Evolutionary conservation across 129 eudicot genomes (phyloP).

Genomic region (Dittrichia graveolens): DNA sequence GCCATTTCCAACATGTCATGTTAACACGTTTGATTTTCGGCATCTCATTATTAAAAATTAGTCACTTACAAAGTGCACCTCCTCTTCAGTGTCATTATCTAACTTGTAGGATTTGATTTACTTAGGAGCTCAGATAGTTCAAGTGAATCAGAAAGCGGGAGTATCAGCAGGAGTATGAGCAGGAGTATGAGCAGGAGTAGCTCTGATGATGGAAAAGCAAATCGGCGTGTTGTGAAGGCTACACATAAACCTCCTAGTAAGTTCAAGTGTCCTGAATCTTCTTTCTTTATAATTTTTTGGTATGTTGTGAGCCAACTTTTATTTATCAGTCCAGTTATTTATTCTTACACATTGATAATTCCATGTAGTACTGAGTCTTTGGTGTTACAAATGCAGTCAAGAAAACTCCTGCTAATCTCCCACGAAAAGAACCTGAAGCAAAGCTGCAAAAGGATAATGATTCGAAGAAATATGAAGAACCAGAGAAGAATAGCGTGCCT

Average conservation of each 20-base stretch:
- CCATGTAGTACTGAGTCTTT: neutral
- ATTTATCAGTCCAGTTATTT: neutral
- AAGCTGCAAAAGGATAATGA: conserved; percentile 45
- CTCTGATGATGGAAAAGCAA: conserved; percentile 67
- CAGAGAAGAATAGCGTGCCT: conserved; percentile 40
- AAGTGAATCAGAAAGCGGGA: conserved; percentile 59
- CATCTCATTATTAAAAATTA: neutral
- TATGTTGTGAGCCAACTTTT: neutral
- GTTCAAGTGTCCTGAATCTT: conserved; percentile 36
- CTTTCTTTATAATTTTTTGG: neutral
- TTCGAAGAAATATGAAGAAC: conserved; percentile 26
- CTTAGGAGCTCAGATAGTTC: conserved; percentile 64
- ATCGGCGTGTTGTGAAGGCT: conserved; percentile 30
- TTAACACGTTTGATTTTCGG: neutral
- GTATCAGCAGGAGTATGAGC: conserved; percentile 59
- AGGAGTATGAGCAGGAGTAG: conserved; percentile 56
- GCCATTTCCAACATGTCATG: neutral
- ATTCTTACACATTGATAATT: neutral
- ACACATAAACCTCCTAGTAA: conserved; percentile 31
- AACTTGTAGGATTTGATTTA: neutral
- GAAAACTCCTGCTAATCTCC: conserved; percentile 26
- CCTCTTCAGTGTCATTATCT: neutral
- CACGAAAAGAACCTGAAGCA: conserved; percentile 32
- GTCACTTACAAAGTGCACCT: neutral
- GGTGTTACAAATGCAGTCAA: conserved; percentile 33